phyloP scores from a whole-genome alignment of 495 filamentous ascomycete genomes.

The Patellaria atrata region DNA sequence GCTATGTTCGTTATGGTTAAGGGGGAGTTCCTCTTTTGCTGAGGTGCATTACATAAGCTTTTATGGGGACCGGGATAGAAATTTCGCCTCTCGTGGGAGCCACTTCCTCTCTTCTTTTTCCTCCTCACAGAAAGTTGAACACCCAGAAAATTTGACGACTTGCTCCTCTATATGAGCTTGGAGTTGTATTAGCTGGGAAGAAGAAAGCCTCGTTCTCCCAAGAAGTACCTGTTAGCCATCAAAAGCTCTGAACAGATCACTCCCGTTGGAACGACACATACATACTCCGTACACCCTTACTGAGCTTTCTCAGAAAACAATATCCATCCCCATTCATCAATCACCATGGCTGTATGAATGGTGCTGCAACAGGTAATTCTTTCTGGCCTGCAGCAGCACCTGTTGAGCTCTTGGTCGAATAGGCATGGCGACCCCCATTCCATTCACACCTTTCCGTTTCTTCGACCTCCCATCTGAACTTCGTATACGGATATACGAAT shows the following conservation, averaged over 20 bases:
- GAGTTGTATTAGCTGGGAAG: slow-evolving; percentile 61
- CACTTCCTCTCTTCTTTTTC: too few relatives aligned
- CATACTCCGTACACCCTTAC: too few relatives aligned
- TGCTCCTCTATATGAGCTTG: slow-evolving; percentile 33
- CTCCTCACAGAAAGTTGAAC: slow-evolving; percentile 42
- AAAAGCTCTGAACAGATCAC: too few relatives aligned
- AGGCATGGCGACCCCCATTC: background rate
- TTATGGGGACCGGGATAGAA: too few relatives aligned
- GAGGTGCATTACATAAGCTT: too few relatives aligned
- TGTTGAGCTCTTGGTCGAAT: slow-evolving; percentile 8
- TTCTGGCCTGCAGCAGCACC: too few relatives aligned
- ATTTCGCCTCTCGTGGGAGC: too few relatives aligned
- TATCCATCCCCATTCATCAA: slow-evolving; percentile 2
- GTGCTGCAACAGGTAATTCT: slow-evolving; percentile 11
- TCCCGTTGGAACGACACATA: too few relatives aligned
- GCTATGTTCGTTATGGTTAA: too few relatives aligned
- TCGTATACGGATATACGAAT: slow-evolving; percentile 52
- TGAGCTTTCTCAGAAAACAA: too few relatives aligned
- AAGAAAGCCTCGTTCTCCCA: slow-evolving; percentile 41
- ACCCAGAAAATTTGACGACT: slow-evolving; percentile 57
- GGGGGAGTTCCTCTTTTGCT: too few relatives aligned
- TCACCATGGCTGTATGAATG: slow-evolving; percentile 25
- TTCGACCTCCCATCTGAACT: slow-evolving; percentile 67
- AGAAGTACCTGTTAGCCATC: too few relatives aligned
- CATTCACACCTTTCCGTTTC: slow-evolving; percentile 48